Conservation (phyloP, 768 basidiomycete species). For the Saitozyma sp. region DNA sequence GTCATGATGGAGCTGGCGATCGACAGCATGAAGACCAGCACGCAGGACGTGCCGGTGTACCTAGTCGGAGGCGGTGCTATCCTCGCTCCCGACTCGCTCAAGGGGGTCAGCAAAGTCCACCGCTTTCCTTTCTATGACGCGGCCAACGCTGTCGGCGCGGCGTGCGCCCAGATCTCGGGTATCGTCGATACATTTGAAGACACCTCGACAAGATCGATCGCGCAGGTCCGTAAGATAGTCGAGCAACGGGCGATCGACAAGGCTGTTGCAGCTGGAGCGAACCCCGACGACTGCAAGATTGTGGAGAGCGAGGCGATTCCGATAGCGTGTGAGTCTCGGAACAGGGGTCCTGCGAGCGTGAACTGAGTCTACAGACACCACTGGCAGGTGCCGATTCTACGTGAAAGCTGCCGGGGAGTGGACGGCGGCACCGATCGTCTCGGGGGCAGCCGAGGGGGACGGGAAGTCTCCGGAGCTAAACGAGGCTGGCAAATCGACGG, state of each 20-base stretch:
- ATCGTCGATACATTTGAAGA: slow-evolving; percentile 57
- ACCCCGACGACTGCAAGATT: slow-evolving; percentile 56
- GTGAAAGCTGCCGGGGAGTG: slow-evolving; percentile 65
- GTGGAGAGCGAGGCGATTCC: slow-evolving; percentile 64
- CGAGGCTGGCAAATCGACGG: too few species aligned
- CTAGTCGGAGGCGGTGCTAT: slow-evolving; percentile 70
- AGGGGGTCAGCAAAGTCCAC: slow-evolving; percentile 60
- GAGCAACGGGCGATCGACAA: slow-evolving; percentile 56
- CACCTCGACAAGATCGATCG: slow-evolving; percentile 42
- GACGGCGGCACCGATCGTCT: slow-evolving; percentile 13
- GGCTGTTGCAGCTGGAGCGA: slow-evolving; percentile 58
- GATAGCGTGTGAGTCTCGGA: slow-evolving; percentile 43
- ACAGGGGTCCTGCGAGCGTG: too few species aligned
- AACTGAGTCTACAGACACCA: slow-evolving; percentile 18
- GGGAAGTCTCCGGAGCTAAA: too few species aligned
- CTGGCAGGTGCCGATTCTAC: slow-evolving; percentile 56
- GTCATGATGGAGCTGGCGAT: slow-evolving; percentile 57
- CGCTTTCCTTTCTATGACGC: slow-evolving; percentile 57
- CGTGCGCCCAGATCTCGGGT: slow-evolving; percentile 67
- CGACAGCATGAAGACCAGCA: slow-evolving; percentile 67
- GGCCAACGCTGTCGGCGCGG: slow-evolving; percentile 54
- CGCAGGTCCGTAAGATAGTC: slow-evolving; percentile 50
- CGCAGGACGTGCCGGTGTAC: slow-evolving; percentile 61
- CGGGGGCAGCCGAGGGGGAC: too few species aligned
- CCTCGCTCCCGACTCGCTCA: slow-evolving; percentile 59